Base-by-base conservation (phyloP, 768 basidiomycete species). In the Kwoniella dejecticola region DNA sequence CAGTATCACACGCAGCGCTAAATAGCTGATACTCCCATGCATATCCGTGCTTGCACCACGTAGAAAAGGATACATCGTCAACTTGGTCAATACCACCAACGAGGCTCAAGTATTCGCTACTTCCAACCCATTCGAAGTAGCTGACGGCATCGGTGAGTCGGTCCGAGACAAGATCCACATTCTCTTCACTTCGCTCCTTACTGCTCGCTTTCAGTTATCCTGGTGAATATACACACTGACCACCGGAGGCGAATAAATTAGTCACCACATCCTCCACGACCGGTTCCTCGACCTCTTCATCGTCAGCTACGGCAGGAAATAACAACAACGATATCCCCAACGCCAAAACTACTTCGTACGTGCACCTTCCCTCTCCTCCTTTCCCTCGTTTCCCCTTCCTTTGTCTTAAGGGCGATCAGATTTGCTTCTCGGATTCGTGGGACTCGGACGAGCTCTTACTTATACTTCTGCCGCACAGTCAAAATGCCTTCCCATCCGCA, bases 71-170 rank as follows among this genome's bases (percentile, higher is more conserved):
- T 75, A 75, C 56, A 57, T 70, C 24, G 64, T 75, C 40, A 63
- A 58, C 31, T 61, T 72, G 33, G 68, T 75, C 15, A 75, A 75
- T 38, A 70, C 73, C 2, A 59, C 73, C 11, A 64, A 71, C 52
- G 58, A 62, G 26, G 36, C 48, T 17, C 66, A 70, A 26, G 70
- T 72, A 1, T 67, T 75, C 26, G 73, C 73, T 3, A 66, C 59
- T 33, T 50, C 52, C 17, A 58, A 67, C 24, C 45, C 70, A 29
- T 75, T 75, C 53, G 57, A 62, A 52, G 70, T 75, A 38, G 49
- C 52, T n/a, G 63, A 62, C 44, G 73, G 73, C 0, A 55, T 29
- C 15, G 63, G 73, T 75, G 31, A 59, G 70, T 65, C n/a, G n/a
- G n/a, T n/a, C n/a, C n/a, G n/a, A n/a, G n/a, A n/a, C n/a, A n/a